Evolutionary conservation across 2,329 filamentous ascomycete genomes (phyloP), one percentile per base, ranked within the genome.

Genomic region (Cryphonectria radicalis): DNA sequence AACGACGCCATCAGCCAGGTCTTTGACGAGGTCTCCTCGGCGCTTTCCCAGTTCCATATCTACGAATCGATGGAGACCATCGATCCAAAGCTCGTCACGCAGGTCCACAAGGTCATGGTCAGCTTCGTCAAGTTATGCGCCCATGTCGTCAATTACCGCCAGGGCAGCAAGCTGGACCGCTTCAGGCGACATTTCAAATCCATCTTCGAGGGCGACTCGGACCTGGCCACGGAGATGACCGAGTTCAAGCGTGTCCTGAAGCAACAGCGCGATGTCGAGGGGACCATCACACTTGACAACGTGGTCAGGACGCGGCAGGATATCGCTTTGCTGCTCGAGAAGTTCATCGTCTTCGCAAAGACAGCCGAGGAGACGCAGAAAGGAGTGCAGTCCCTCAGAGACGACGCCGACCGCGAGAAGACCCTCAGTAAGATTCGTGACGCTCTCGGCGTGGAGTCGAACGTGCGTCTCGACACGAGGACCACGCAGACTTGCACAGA

Each of bases 51-150:
- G 46, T 77, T 77, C 66, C 53, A 75, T 40, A 77, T 77, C 53
- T 77, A 76, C 66, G 32, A 70, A 35, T 74, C 73, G 35, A 76
- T 77, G 46, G 67, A 74, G 8, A 71, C 70, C 11, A 63, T 76
- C 22, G 64, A 76, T 32, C 65, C 69, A 1, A 25, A 57, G 32
- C 74, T 77, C 32, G 67, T 74, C 22, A n/a, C 57, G 46, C 68
- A 72, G 14, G 66, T 77, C 4, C 74, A 76, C 14, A 65, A 59
- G 4, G 74, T 78, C 5, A 75, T 78, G 74, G 46, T 74, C 14
- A 77, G 73, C 63, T 76, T 78, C 35, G 76, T 78, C 43, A 77
- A 75, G 63, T 19, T 78, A 4, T 77, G 76, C 62, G 77, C 76
- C 17, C 74, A 78, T 25, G 76, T 78, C 3, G 74, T 78, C 19